Conservation (phyloP, 768 basidiomycete species). For the Boletales sp. region DNA sequence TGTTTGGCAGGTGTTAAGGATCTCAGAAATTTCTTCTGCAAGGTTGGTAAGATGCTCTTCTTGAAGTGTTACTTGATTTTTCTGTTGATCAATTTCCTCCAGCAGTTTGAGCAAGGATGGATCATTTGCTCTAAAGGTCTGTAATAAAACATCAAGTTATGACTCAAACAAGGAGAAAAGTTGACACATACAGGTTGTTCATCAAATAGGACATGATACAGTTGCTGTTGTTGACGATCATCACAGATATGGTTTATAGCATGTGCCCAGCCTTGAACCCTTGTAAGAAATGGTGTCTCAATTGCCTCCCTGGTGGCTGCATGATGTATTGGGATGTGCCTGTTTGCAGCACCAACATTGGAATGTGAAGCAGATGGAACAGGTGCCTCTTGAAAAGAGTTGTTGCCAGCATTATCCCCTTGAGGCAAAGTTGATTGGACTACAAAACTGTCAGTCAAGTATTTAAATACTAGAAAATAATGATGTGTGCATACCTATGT, state of each 20-base stretch:
- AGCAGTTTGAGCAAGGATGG: constrained; percentile 17
- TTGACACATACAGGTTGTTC: constrained; percentile 13
- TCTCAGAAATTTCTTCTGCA: background rate
- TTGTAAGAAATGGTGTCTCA: background rate
- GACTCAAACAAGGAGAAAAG: background rate
- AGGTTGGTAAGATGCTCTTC: constrained; percentile 14
- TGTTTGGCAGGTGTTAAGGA: background rate
- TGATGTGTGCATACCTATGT: background rate
- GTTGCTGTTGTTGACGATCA: background rate
- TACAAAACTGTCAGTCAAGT: background rate
- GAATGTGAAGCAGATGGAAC: background rate
- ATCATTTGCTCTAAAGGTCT: constrained; percentile 3
- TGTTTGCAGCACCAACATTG: background rate
- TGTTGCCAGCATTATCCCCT: too few species aligned
- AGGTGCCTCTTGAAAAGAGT: background rate
- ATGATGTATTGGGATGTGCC: too few species aligned
- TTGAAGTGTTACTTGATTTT: constrained; percentile 16
- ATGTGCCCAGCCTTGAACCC: constrained; percentile 15
- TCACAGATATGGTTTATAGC: constrained; percentile 2
- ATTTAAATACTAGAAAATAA: background rate
- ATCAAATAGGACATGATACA: constrained; percentile 12
- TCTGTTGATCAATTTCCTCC: constrained; percentile 19
- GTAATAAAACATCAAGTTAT: background rate
- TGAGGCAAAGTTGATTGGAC: background rate
- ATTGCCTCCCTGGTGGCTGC: background rate